Evolutionary conservation across 805 yeast species (phyloP), one percentile per base, ranked within the genome.

Genomic region (Ogataea thermomethanolica): DNA sequence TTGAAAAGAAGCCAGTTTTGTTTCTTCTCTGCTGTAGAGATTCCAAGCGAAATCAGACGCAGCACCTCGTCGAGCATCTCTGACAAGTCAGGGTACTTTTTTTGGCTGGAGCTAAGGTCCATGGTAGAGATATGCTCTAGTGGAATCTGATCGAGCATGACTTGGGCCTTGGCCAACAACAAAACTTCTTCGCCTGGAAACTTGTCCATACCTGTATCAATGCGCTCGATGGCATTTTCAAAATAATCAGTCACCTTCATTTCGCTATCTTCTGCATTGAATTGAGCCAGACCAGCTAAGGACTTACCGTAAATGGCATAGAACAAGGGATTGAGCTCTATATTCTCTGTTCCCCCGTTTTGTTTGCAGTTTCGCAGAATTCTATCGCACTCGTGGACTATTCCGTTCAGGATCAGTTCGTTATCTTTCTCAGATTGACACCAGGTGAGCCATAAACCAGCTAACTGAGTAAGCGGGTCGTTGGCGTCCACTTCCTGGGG

Each of bases 331-430:
- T 73, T 70, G 21, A 74, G 42, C 37, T 33, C 27, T 26, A 50
- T 36, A 15, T 55, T 53, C 7, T 67, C 64, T 5, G 64, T 56
- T 33, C 53, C 45, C 27, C 55, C 57, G 32, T 59, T 54, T 3
- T 59, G 46, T 25, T 54, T 50, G 20, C 66, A 48, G 41, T 71
- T 70, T 56, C 90, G 70, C 48, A 89, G 68, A 25, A 88, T 59
- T 35, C 95, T 66, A 55, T 91, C 96, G 65, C 95, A 84, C 58
- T 91, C 97, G 53, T 90, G 96, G n/a, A 91, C 74, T 4, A 90
- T 73, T 17, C 96, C 97, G 54, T 89, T 84, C 43, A 84, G 58
- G 25, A 84, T 72, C 45, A 79, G 63, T 55, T 81, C 85, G 48
- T 74, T 76, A 15, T 81, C 83, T 41, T 75, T 74, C 4, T 74